Base-by-base conservation (phyloP, 1,284 basidiomycete species). In the Vanrija sp. region DNA sequence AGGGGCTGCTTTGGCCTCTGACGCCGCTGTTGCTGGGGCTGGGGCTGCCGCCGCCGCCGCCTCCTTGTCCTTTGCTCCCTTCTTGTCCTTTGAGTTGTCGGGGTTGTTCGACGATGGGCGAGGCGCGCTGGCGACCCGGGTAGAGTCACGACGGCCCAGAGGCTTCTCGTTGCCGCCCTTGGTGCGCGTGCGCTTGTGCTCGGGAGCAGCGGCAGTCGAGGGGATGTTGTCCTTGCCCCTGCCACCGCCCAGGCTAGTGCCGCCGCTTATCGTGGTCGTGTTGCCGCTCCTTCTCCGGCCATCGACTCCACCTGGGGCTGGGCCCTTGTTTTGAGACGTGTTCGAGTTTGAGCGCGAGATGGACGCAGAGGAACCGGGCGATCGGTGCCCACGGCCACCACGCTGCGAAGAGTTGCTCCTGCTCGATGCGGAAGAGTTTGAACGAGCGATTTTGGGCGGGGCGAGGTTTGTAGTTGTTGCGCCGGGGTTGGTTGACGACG, bases 181-280 rank as follows among this genome's bases (percentile, higher is more conserved):
- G 12, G 59, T 57, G 37, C 59, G 59, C 15, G 50, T 49, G 22
- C 51, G 52, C 44, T 61, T 57, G 36, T 38, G 49, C n/a, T 55
- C 52, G 16, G 38, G 46, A 4, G 19, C 42, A n/a, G 35, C 35
- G 9, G 18, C 36, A 24, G 9, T 22, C 10, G 44, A 12, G 12
- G 12, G 31, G 31, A 45, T 45, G 18, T 15, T 20, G 8, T n/a
- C 18, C 19, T 42, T n/a, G 14, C 35, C 25, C 20, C 47, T 51
- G 25, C 57, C 62, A 5, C 54, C 51, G 31, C 66, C 66, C 15
- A 72, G 61, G 45, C 61, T 66, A 8, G 62, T 66, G 6, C 69
- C 71, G 15, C 68, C 69, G 41, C 66, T 67, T 37, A 73, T 67
- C 6, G 69, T 71, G 15, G 66, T 71, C 6, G 70, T 71, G 25